Base-by-base conservation (phyloP, 495 filamentous ascomycete species). In the Pyrenula aspistea region DNA sequence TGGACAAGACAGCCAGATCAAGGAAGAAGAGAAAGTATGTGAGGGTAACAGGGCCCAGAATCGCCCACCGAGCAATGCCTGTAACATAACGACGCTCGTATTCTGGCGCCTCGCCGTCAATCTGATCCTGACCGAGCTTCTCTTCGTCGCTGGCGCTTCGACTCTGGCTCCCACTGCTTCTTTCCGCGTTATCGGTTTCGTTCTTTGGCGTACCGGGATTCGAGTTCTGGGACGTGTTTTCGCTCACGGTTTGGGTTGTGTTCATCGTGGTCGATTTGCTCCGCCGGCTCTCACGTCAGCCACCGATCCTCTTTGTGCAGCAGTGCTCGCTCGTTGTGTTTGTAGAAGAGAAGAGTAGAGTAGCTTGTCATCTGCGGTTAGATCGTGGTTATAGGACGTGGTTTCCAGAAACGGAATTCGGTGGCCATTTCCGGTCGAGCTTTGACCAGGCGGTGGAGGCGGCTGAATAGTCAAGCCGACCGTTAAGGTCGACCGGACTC, bases 11-110 rank as follows among this genome's bases (percentile, higher is more conserved):
- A 12, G 63, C 55, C 50, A 62, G 53, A 51, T 69, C 67, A 42
- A 69, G 63, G 51, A 68, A 61, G 47, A 67, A 56, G 10, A 67
- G 61, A 51, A 63, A 67, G 59, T 65, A 67, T 4, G 64, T 57
- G 53, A 69, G 19, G 12, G 60, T 67, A 23, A 65, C 58, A 19
- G 59, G 53, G 22, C 48, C 57, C 0, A 67, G 57, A 24, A 67
- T 60, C 10, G 51, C 15, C 12, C 22, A 11, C 24, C 58, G 59
- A 19, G 24, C 49, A 36, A 61, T 8, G n/a, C 56, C 59, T 8
- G 57, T 51, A 31, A 51, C 22, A 31, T 47, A 58, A 22, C 55
- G 21, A 50, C 54, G 54, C 21, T 36, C 12, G 56, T 23, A 24
- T 24, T 55, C 21, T 55, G 53, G 31, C 31, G 31, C 31, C 15